These are phyloP conservation scores for Didymella arachidicola DNA, from an alignment of 2,329 filamentous ascomycete species.

Conservation along the genomic window DNA sequence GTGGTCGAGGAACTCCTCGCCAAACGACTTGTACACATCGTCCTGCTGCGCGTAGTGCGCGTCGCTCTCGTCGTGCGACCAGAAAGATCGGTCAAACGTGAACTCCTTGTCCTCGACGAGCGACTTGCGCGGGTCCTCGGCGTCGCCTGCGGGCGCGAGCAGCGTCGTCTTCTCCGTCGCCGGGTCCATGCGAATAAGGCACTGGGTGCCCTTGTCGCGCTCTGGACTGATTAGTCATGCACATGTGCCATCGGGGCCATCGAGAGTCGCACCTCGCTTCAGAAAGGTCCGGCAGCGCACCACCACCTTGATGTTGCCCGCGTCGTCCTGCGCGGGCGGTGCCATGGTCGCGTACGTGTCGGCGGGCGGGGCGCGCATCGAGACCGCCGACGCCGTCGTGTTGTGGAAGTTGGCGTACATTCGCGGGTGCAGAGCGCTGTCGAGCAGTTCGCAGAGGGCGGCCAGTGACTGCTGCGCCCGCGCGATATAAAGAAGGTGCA, in stretches of 20 bases:
- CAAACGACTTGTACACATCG: conserved; percentile 91
- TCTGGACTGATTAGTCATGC: conserved; percentile 63
- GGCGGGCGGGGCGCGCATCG: conserved; percentile 53
- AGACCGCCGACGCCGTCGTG: conserved; percentile 54
- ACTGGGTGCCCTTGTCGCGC: conserved; percentile 78
- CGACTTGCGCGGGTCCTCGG: conserved; percentile 68
- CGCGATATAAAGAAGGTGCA: conserved; percentile 44
- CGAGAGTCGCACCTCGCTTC: conserved; percentile 50
- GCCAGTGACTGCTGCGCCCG: conserved; percentile 37
- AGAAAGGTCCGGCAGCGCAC: conserved; percentile 59
- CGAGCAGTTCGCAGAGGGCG: conserved; percentile 34
- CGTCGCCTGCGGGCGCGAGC: conserved; percentile 66
- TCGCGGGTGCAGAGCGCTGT: conserved; percentile 37
- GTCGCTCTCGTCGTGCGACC: conserved; percentile 84
- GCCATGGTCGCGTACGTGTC: conserved; percentile 46
- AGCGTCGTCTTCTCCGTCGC: conserved; percentile 84
- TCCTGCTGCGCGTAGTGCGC: conserved; percentile 90
- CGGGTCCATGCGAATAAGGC: conserved; percentile 91
- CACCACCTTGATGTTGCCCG: conserved; percentile 61
- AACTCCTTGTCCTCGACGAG: conserved; percentile 87
- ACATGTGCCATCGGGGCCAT: not conserved
- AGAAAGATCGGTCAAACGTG: conserved; percentile 97
- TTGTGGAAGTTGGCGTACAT: conserved; percentile 44
- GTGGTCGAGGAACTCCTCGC: conserved; percentile 97
- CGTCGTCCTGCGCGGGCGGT: conserved; percentile 50